These are phyloP conservation scores for Cantharellus cinnabarinus DNA, from an alignment of 768 basidiomycete genomes.

Conservation along the genomic window DNA sequence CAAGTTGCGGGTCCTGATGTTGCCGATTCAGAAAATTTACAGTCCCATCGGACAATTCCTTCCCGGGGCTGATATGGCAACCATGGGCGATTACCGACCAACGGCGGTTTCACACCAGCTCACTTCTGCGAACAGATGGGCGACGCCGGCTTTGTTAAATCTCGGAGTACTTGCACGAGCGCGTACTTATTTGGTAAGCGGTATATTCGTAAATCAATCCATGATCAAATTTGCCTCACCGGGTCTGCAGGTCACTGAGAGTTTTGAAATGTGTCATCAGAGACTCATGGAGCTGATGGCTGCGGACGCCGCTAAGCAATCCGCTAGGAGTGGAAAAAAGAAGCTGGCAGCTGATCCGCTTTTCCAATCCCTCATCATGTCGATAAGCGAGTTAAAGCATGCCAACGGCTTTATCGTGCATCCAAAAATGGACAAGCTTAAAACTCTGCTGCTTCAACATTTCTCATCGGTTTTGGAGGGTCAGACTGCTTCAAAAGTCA, in stretches of 20 bases:
- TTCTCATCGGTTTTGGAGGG: conserved; percentile 33
- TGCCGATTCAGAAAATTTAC: conserved; percentile 12
- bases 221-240: neutral
- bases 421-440: conserved; percentile 82
- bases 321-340: conserved; percentile 8
- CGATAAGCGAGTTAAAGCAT: conserved; percentile 26
- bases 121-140: conserved; percentile 22
- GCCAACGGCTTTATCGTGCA: conserved; percentile 39
- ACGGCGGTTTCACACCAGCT: conserved; percentile 22
- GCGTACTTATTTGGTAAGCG: conserved; percentile 69
- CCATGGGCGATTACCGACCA: neutral
- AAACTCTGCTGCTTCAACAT: conserved; percentile 53
- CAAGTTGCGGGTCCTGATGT: neutral
- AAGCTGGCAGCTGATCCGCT: conserved; percentile 18
- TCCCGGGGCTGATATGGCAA: neutral
- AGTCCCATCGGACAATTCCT: neutral
- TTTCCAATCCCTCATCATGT: conserved; percentile 52
- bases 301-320: conserved; percentile 6
- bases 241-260: conserved; percentile 51
- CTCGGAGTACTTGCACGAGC: conserved; percentile 49
- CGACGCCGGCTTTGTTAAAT: conserved; percentile 29
- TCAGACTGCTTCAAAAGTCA: conserved; percentile 39
- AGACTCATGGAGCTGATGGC: conserved; percentile 19
- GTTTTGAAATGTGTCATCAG: conserved; percentile 56
- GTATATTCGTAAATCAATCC: conserved; percentile 4